phyloP scores from a whole-genome alignment of 805 yeast genomes.

The Kodamaea leandrae region DNA sequence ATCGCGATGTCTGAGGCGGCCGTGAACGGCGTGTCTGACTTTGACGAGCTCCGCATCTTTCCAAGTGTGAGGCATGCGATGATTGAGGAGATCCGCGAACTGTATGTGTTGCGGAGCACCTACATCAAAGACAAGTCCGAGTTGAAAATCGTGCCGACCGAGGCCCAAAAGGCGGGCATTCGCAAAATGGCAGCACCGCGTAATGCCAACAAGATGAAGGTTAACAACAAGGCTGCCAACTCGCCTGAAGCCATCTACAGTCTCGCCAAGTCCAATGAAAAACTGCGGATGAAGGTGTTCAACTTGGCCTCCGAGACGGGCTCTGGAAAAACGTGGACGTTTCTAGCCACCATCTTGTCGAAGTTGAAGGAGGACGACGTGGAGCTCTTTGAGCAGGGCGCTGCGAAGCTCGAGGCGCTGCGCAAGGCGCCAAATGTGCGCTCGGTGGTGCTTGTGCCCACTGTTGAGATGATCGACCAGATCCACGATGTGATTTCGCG shows the following conservation, averaged over 20 bases:
- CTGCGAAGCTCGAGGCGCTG: conserved; percentile 20
- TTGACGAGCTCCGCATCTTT: conserved; percentile 63
- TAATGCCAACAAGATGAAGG: conserved; percentile 20
- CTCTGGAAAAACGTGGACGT: conserved; percentile 94
- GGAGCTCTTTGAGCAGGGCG: conserved; percentile 19
- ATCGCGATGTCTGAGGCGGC: conserved; percentile 19
- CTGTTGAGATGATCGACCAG: conserved; percentile 84
- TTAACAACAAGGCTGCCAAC: conserved; percentile 6
- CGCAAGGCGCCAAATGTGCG: conserved; percentile 44
- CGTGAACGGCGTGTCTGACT: conserved; percentile 51
- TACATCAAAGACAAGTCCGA: conserved; percentile 30
- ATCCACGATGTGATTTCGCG: conserved; percentile 49
- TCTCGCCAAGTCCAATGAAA: conserved; percentile 30
- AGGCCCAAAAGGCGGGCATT: conserved; percentile 79
- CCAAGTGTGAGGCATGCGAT: conserved; percentile 66
- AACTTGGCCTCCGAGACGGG: conserved; percentile 96
- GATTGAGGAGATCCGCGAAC: conserved; percentile 47
- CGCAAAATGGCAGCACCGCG: conserved; percentile 49
- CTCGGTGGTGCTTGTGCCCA: conserved; percentile 80
- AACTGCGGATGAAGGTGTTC: conserved; percentile 50
- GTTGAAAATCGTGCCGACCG: conserved; percentile 56
- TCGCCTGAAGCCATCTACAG: conserved; percentile 24
- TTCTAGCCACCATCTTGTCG: conserved; percentile 72
- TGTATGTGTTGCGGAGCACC: conserved; percentile 34
- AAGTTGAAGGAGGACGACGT: conserved; percentile 59